Evolutionary conservation across 441 rosid species (phyloP).

Genomic region (Bocquillonia castaneifolia): DNA sequence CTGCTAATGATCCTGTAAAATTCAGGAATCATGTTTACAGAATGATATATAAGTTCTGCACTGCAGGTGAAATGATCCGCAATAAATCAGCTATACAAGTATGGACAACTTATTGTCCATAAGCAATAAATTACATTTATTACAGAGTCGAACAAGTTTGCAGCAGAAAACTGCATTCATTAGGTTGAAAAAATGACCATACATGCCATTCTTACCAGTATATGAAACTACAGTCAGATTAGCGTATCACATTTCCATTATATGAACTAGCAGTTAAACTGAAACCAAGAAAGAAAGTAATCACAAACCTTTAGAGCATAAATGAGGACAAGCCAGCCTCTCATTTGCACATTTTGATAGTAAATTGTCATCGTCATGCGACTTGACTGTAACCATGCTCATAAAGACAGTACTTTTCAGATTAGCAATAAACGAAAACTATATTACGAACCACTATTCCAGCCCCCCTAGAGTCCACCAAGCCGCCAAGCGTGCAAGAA

Average conservation of each 20-base stretch:
- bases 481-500: constrained; percentile 6
- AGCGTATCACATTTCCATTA: not conserved
- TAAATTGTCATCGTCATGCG: constrained; percentile 21
- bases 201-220: not conserved
- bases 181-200: not conserved
- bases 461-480: constrained; percentile 11
- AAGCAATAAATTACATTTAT: not conserved
- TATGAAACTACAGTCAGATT: too few species aligned
- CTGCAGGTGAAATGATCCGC: not conserved
- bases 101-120: not conserved
- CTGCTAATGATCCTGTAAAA: constrained; percentile 23
- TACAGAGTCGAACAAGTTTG: not conserved
- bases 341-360: constrained; percentile 21
- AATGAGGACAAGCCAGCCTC: constrained; percentile 16
- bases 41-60: not conserved
- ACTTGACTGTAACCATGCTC: constrained; percentile 35
- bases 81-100: not conserved
- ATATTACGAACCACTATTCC: constrained; percentile 1
- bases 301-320: constrained; percentile 32
- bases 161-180: not conserved
- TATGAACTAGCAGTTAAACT: constrained; percentile 1
- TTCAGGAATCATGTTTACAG: not conserved
- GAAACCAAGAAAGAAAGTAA: not conserved
- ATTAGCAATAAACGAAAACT: constrained; percentile 13
- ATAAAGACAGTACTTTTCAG: constrained; percentile 3